A percentile compares a stretch with the other conserved stretches of the same genome.
These are phyloP conservation scores for Glarea lozoyensis DNA, from an alignment of 495 filamentous ascomycete species.

Conservation along the genomic window DNA sequence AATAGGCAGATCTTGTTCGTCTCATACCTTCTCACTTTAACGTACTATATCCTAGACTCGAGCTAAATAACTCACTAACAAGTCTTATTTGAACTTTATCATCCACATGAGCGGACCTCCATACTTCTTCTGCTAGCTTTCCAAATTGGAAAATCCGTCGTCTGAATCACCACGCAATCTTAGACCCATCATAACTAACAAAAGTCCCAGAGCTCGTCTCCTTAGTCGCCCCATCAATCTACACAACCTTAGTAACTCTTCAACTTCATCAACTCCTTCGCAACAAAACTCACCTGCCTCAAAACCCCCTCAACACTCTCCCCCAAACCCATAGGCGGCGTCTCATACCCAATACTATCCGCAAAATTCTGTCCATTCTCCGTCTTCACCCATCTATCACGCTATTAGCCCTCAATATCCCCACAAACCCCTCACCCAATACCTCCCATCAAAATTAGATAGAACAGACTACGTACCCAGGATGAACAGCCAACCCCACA, in stretches of 20 bases:
- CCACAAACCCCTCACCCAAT: not conserved
- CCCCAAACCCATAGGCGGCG: constrained; percentile 25
- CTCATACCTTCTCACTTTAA: no score
- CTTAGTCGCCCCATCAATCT: not conserved
- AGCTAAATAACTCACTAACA: no score
- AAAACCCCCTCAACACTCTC: constrained; percentile 22
- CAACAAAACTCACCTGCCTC: constrained; percentile 21
- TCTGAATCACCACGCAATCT: not conserved
- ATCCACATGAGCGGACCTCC: not conserved
- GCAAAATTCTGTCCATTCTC: constrained; percentile 27
- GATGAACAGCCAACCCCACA: constrained; percentile 28
- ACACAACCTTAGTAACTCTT: not conserved
- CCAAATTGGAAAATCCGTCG: not conserved
- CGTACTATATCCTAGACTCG: no score
- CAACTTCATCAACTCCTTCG: not conserved
- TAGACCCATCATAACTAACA: not conserved
- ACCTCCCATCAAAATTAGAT: constrained; percentile 2
- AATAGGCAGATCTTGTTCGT: no score
- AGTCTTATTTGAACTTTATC: no score
- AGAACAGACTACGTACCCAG: constrained; percentile 27
- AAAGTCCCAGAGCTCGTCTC: constrained; percentile 1
- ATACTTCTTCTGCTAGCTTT: not conserved
- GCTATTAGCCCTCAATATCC: not conserved
- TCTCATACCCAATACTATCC: constrained; percentile 22
- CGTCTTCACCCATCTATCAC: constrained; percentile 32